Evolutionary conservation across 176 grass and related monocot species (phyloP).

Genomic region (Oryza australiensis): DNA sequence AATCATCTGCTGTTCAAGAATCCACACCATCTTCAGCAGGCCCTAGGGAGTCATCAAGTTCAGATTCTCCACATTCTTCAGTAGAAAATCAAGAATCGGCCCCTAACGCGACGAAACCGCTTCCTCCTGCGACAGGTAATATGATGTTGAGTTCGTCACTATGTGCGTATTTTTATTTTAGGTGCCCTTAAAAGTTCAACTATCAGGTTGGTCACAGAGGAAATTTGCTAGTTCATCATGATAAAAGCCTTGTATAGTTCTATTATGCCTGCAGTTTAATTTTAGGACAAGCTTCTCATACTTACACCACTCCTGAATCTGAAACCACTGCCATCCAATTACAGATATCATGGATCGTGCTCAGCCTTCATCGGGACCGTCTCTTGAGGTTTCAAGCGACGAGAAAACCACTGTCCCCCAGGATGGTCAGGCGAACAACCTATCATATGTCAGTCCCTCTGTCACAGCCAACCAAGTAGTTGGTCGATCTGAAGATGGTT

Average conservation of each 20-base stretch:
- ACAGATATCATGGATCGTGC: background rate
- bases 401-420: no score
- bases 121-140: conserved; percentile 10
- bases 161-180: background rate
- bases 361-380: background rate
- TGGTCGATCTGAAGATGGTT: no score
- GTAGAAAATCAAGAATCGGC: background rate
- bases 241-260: background rate
- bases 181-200: background rate
- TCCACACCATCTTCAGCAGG: background rate
- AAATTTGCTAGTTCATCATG: background rate
- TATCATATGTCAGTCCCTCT: no score
- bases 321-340: background rate
- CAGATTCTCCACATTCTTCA: background rate
- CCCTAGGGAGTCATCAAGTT: background rate
- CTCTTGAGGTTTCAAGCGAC: no score
- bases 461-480: no score
- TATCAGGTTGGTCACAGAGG: background rate
- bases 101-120: background rate
- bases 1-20: background rate
- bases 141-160: background rate
- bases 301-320: background rate
- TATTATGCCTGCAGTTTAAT: background rate
- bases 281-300: background rate
- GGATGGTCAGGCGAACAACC: no score